Evolutionary conservation across 306 rosid species (phyloP).

Genomic region (Macrotyloma uniflorum): DNA sequence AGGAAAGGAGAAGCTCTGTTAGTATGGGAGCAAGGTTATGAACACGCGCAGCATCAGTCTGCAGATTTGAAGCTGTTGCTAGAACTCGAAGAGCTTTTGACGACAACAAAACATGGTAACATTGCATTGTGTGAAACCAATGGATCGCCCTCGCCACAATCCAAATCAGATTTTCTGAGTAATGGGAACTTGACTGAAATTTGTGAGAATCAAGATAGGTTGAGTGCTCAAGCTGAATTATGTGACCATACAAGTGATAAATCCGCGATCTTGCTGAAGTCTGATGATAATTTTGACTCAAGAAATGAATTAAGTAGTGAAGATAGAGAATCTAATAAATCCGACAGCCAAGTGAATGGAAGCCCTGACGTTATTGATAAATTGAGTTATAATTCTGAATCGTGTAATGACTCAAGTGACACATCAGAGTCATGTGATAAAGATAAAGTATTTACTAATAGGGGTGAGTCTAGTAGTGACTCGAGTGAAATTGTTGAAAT

Average conservation of each 20-base stretch:
- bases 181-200: conserved; percentile 43
- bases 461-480: conserved; percentile 38
- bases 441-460: conserved; percentile 56
- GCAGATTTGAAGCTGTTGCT: conserved; percentile 85
- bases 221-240: conserved; percentile 46
- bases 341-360: conserved; percentile 53
- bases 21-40: conserved; percentile 89
- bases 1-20: conserved; percentile 76
- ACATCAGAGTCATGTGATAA: conserved; percentile 59
- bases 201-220: conserved; percentile 40
- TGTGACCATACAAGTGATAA: conserved; percentile 47
- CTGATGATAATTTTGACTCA: conserved; percentile 47
- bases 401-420: conserved; percentile 67
- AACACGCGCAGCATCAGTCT: conserved; percentile 66
- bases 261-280: conserved; percentile 51
- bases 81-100: conserved; percentile 83
- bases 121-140: conserved; percentile 33
- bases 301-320: conserved; percentile 51
- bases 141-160: conserved; percentile 37
- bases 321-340: conserved; percentile 47
- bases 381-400: conserved; percentile 61
- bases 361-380: conserved; percentile 54
- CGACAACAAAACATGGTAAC: conserved; percentile 54
- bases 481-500: conserved; percentile 54
- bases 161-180: conserved; percentile 43